phyloP scores from a whole-genome alignment of 169 alveolate genomes.

The Plasmodium gaboni region DNA sequence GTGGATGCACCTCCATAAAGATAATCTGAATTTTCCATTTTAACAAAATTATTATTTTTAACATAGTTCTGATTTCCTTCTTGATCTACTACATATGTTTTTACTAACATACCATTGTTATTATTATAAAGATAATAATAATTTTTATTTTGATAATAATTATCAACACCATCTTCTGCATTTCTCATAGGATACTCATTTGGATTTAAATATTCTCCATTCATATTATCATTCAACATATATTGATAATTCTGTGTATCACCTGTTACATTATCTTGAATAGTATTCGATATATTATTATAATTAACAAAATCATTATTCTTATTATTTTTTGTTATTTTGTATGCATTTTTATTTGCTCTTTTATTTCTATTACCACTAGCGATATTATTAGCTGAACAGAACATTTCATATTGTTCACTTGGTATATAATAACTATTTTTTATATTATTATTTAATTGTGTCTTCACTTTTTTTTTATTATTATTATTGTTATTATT shows the following conservation, averaged over 20 bases:
- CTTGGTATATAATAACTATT: background rate
- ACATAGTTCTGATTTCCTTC: too few relatives aligned
- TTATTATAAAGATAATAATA: slow-evolving; percentile 9
- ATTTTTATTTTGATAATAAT: background rate
- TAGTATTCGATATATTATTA: too few relatives aligned
- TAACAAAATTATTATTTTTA: background rate
- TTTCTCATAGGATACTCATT: background rate
- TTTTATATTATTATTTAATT: background rate
- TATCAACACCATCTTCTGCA: background rate
- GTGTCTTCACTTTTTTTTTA: background rate
- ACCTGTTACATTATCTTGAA: background rate
- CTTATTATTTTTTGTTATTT: too few relatives aligned
- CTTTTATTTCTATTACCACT: background rate
- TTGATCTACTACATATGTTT: too few relatives aligned
- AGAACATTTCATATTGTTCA: slow-evolving; percentile 3
- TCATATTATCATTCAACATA: slow-evolving; percentile 13
- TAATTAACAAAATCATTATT: too few relatives aligned
- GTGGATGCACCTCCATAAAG: too few relatives aligned
- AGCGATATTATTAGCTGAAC: background rate
- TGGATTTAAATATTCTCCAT: background rate
- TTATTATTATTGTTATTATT: background rate
- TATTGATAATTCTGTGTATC: slow-evolving; percentile 6
- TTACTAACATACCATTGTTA: background rate
- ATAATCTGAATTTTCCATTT: background rate
- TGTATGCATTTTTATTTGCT: too few relatives aligned